These are phyloP conservation scores for Alternaria arbusti DNA, from an alignment of 2,329 filamentous ascomycete species.

Conservation along the genomic window DNA sequence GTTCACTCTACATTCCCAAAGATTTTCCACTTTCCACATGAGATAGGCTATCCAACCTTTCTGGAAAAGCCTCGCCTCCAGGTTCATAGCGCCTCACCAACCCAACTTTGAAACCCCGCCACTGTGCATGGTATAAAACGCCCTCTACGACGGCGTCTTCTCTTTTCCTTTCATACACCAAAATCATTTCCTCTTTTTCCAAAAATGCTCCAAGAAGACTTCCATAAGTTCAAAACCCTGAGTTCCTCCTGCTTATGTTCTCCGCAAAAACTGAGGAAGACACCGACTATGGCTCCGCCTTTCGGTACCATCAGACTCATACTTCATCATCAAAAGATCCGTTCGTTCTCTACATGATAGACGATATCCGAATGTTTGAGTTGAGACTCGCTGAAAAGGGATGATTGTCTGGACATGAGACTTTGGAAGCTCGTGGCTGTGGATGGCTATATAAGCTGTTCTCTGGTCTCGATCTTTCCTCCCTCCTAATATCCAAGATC, in stretches of 20 bases:
- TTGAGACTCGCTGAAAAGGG: rapidly evolving
- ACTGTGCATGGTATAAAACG: rapidly evolving
- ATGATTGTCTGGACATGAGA: rapidly evolving
- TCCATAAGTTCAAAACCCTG: no score
- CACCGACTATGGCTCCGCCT: no score
- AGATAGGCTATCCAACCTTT: no score
- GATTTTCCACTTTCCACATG: no score
- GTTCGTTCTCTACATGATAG: not conserved
- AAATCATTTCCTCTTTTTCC: not conserved
- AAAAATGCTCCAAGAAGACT: no score
- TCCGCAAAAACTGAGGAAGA: no score
- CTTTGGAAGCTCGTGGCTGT: not conserved
- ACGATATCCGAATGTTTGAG: not conserved
- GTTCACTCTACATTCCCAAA: no score
- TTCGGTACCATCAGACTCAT: not conserved
- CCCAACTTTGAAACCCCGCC: rapidly evolving
- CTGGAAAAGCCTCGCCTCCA: no score
- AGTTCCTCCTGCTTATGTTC: no score
- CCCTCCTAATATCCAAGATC: no score
- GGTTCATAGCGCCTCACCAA: no score
- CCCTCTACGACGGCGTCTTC: not conserved
- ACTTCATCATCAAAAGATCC: not conserved
- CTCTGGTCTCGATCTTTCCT: no score
- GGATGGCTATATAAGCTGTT: not conserved
- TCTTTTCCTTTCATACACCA: not conserved